Conservation (phyloP, 805 yeast species). For the Lipomyces lipofer region DNA sequence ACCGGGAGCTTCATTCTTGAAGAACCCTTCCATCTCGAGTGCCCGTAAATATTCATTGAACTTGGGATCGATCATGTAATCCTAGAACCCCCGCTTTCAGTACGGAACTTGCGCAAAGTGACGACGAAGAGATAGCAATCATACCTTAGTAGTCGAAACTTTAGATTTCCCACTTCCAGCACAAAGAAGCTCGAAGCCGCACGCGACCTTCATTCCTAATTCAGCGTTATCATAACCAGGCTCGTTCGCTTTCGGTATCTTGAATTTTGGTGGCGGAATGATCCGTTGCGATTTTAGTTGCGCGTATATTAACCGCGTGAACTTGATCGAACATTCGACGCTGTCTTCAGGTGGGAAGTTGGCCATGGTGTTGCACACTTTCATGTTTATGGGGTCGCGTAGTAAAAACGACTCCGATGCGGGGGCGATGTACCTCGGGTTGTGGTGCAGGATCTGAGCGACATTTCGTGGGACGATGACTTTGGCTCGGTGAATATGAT, state of each 20-base stretch:
- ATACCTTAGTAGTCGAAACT: neutral
- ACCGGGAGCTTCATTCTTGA: slow-evolving; percentile 21
- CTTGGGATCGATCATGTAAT: slow-evolving; percentile 15
- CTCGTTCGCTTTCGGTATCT: slow-evolving; percentile 9
- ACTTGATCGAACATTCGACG: slow-evolving; percentile 29
- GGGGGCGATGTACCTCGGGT: slow-evolving; percentile 31
- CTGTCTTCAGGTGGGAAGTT: slow-evolving; percentile 30
- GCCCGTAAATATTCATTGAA: slow-evolving; percentile 13
- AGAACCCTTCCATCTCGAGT: slow-evolving; percentile 28
- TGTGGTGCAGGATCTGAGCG: slow-evolving; percentile 31
- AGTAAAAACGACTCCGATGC: slow-evolving; percentile 32
- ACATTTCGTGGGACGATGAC: slow-evolving; percentile 32
- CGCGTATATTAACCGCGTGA: slow-evolving; percentile 34
- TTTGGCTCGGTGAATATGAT: slow-evolving; percentile 29
- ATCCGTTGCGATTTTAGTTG: slow-evolving; percentile 31
- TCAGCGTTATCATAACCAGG: slow-evolving; percentile 21
- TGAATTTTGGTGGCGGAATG: slow-evolving; percentile 20
- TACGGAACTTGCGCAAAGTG: too few species aligned
- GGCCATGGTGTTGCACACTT: slow-evolving; percentile 25
- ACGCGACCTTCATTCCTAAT: slow-evolving; percentile 34
- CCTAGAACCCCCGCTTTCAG: too few species aligned
- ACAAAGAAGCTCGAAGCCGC: slow-evolving; percentile 34
- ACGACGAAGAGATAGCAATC: neutral
- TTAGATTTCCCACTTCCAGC: slow-evolving; percentile 17
- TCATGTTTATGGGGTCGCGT: slow-evolving; percentile 29